These are phyloP conservation scores for Salix dunnii DNA, from an alignment of 345 rosid species.

Conservation along the genomic window DNA sequence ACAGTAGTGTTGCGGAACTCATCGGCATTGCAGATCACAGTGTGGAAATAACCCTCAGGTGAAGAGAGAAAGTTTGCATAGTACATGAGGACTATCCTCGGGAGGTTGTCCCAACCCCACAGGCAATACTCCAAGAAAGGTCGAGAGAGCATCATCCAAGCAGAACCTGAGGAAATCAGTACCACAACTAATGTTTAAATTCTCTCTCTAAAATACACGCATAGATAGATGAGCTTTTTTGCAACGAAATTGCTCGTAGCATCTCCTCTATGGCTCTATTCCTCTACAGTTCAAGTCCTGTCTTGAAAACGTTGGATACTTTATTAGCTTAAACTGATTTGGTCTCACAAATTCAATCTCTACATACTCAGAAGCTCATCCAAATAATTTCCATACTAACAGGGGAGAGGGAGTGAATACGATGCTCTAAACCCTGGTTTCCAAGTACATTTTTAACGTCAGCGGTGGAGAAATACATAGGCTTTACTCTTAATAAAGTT, in stretches of 20 bases:
- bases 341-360: neutral
- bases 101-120: conserved; percentile 94
- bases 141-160: conserved; percentile 92
- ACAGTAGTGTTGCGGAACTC: conserved; percentile 69
- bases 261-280: neutral
- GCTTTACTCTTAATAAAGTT: too few relatives aligned
- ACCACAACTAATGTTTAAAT: conserved; percentile 6
- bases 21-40: conserved; percentile 74
- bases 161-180: conserved; percentile 54
- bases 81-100: conserved; percentile 78
- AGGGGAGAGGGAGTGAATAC: neutral
- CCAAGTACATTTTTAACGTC: too few relatives aligned
- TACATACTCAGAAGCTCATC: neutral
- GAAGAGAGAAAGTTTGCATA: conserved; percentile 87
- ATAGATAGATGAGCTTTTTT: neutral
- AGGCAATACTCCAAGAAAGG: conserved; percentile 70
- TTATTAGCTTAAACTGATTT: neutral
- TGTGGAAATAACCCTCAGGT: conserved; percentile 91
- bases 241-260: neutral
- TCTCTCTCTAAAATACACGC: too few relatives aligned
- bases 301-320: neutral
- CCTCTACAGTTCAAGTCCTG: neutral
- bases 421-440: too few relatives aligned
- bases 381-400: neutral
- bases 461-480: too few relatives aligned